Percentiles rank a stretch among this genome's conserved stretches.
phyloP scores from a whole-genome alignment of 352 stramenopile species.

The Pythium inflatum region DNA sequence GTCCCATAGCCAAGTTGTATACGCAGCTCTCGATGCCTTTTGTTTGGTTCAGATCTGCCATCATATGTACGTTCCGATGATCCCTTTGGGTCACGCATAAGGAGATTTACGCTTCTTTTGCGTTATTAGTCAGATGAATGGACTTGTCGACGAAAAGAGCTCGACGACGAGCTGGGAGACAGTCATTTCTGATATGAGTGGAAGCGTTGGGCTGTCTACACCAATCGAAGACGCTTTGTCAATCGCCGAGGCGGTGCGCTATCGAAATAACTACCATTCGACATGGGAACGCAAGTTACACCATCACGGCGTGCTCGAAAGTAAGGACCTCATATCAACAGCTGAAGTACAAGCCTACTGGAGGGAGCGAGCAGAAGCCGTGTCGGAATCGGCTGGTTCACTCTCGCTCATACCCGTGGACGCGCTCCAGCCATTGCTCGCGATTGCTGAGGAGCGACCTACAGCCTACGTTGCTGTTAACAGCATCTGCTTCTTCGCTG shows the following conservation, averaged over 20 bases:
- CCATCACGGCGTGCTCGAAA: constrained; percentile 2
- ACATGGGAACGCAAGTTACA: constrained; percentile 35
- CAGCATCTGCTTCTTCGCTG: constrained; percentile 75
- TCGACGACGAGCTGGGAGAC: constrained; percentile 35
- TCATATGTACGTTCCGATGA: constrained; percentile 42
- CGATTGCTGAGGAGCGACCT: constrained; percentile 29
- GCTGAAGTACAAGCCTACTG: constrained; percentile 43
- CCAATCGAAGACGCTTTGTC: constrained; percentile 29
- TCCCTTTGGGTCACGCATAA: not conserved
- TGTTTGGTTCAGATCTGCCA: constrained; percentile 62
- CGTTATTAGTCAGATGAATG: constrained; percentile 9
- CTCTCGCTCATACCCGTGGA: constrained; percentile 41
- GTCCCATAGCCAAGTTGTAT: constrained; percentile 48
- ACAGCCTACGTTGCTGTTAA: constrained; percentile 59
- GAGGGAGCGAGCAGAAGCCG: constrained; percentile 9
- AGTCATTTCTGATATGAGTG: constrained; percentile 29
- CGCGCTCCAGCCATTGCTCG: constrained; percentile 40
- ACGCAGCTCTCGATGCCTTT: constrained; percentile 67
- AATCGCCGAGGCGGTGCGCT: constrained; percentile 30
- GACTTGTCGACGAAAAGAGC: constrained; percentile 21
- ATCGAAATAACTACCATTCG: constrained; percentile 39
- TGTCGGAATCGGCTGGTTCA: not conserved
- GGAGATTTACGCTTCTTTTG: not conserved
- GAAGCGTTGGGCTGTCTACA: constrained; percentile 35
- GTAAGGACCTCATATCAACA: constrained; percentile 34